Base-by-base conservation (phyloP, 2,329 filamentous ascomycete species). In the Talaromyces sp. region DNA sequence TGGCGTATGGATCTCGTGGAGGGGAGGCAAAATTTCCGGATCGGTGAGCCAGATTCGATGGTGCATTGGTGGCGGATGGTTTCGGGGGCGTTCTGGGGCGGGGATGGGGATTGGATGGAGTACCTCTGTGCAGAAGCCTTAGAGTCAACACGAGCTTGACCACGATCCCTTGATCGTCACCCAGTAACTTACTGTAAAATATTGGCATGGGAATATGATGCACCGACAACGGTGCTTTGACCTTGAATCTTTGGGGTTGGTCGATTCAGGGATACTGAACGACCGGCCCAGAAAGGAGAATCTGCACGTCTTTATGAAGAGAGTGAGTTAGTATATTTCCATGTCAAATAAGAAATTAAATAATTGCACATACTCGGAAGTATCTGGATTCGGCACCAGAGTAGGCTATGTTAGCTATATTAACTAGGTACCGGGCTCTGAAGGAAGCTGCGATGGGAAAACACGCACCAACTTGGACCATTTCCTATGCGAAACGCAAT, bases 391-490 rank as follows among this genome's bases (percentile, higher is more conserved):
- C 33, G 46, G n/a, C 19, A 41, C 22, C 36, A 24, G 33, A 14
- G 36, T 20, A 22, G 50, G 48, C 45, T 50, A 17, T 10, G 22
- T 57, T 52, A 61, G 50, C 53, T 59, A 64, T 71, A n/a, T n/a
- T n/a, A n/a, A n/a, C 24, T 9, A 9, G 24, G 24, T 27, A 27
- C n/a, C 24, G 62, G 73, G 75, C 71, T 73, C 68, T 52, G 68
- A 68, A 61, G 57, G 55, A 51, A 54, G 56, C 60, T 51, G 58
- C 44, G 49, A 54, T 46, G 51, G 56, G 52, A 68, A 68, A 64
- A 66, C 66, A 88, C 86, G 82, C 87, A 97, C 94, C 93, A 81
- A 99, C 92, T 88, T 99, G 93, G 65, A 97, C 90, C 94, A 99
- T 99, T 83, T 99, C 94, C 91, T 97, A 50, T n/a, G 7, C 22